These are phyloP conservation scores for Przewalskia tangutica DNA, from an alignment of 257 asterid genomes.

Conservation along the genomic window DNA sequence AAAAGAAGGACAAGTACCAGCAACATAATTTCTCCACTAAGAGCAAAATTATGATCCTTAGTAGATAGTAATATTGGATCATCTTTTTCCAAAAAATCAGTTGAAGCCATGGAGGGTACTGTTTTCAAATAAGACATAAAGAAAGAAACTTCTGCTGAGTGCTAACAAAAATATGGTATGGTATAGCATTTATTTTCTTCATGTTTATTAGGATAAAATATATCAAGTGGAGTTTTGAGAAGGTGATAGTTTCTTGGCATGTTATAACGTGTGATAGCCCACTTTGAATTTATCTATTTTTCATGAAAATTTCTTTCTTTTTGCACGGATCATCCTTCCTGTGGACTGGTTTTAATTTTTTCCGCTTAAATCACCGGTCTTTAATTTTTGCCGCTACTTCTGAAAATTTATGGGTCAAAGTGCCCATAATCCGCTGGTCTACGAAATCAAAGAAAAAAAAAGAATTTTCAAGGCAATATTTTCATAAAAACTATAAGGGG, in stretches of 20 bases:
- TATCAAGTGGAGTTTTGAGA: background rate
- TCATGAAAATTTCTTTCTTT: background rate
- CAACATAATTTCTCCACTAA: conserved; percentile 4
- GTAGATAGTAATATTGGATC: background rate
- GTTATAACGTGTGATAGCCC: background rate
- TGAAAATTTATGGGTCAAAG: no score
- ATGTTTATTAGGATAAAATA: background rate
- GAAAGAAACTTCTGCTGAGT: background rate
- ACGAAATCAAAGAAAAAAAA: no score
- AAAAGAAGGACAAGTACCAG: conserved; percentile 3
- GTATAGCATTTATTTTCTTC: background rate
- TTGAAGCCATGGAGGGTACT: background rate
- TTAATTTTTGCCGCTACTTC: no score
- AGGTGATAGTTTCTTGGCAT: background rate
- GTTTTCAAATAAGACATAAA: background rate
- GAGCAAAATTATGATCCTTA: background rate
- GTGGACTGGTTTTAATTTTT: no score
- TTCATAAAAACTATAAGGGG: no score
- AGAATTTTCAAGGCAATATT: no score
- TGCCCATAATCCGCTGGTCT: no score
- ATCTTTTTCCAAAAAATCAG: background rate
- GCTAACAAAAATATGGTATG: background rate
- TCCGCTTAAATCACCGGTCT: no score
- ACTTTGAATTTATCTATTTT: background rate
- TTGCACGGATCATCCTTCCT: no score